Conservation (phyloP, 371 early-diverging fungal species). For the Nematocida sp. region DNA sequence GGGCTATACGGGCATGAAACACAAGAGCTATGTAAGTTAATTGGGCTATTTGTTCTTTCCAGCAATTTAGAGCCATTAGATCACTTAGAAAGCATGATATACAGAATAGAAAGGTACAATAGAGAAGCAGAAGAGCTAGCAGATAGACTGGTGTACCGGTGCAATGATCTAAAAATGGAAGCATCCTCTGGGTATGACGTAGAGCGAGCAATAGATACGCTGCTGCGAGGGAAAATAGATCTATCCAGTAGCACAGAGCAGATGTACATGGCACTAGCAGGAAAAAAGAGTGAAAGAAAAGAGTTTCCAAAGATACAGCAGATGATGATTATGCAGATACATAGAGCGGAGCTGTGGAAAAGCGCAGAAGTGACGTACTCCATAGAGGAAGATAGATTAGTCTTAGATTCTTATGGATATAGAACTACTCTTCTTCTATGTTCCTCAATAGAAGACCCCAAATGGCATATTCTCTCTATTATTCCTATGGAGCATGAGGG, state of each 20-base stretch:
- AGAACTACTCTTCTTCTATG: conserved; percentile 15
- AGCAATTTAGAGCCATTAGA: conserved; percentile 4
- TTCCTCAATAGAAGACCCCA: background rate
- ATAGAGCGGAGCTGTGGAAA: conserved; percentile 28
- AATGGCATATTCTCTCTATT: conserved; percentile 28
- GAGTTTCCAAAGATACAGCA: conserved; percentile 18
- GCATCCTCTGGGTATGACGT: conserved; percentile 29
- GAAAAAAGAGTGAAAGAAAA: too few relatives aligned
- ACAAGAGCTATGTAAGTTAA: conserved; percentile 21
- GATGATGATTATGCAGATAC: conserved; percentile 9
- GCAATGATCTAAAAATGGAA: conserved; percentile 25
- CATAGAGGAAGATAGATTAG: background rate
- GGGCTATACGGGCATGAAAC: conserved; percentile 24
- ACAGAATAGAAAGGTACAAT: conserved; percentile 24
- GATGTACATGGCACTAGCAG: background rate
- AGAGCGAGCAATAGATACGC: conserved; percentile 7
- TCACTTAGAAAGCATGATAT: conserved; percentile 16
- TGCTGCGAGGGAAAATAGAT: background rate
- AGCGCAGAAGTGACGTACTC: conserved; percentile 9
- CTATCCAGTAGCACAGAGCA: background rate
- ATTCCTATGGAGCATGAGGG: conserved; percentile 5
- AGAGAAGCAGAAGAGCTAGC: conserved; percentile 38
- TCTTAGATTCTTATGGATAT: conserved; percentile 29
- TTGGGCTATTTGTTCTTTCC: background rate
- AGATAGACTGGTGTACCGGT: conserved; percentile 38